These are phyloP conservation scores for Cladosporium halotolerans DNA, from an alignment of 2,329 filamentous ascomycete species.

Conservation along the genomic window DNA sequence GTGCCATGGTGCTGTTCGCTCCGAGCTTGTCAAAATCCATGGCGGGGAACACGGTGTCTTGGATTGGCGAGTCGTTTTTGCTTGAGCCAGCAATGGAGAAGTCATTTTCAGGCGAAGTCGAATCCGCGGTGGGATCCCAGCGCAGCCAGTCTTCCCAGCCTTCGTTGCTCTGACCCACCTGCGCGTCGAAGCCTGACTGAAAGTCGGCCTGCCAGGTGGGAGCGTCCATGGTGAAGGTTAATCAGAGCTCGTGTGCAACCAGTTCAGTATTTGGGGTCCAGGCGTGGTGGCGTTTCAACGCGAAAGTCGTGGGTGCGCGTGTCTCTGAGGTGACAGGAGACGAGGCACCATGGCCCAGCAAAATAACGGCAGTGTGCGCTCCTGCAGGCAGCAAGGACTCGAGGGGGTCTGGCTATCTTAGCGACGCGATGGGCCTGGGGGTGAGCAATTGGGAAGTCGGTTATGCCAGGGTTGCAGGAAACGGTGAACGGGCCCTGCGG, in stretches of 20 bases:
- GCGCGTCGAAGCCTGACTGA: constrained; percentile 7
- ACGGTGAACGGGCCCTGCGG: too few relatives aligned
- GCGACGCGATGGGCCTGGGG: too few relatives aligned
- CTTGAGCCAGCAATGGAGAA: constrained; percentile 27
- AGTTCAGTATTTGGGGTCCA: background rate
- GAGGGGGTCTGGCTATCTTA: too few relatives aligned
- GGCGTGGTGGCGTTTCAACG: constrained; percentile 1
- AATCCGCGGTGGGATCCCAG: constrained; percentile 38
- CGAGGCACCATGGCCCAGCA: background rate
- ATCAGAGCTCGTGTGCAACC: constrained; percentile 1
- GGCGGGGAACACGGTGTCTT: constrained; percentile 25
- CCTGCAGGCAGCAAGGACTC: background rate
- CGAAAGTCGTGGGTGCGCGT: too few relatives aligned
- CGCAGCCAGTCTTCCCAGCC: constrained; percentile 45
- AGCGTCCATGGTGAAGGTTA: constrained; percentile 4
- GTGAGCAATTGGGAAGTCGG: too few relatives aligned
- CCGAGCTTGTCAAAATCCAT: constrained; percentile 17
- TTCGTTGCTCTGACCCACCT: constrained; percentile 20
- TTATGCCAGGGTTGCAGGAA: too few relatives aligned
- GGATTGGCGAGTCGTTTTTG: constrained; percentile 32
- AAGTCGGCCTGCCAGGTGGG: constrained; percentile 9
- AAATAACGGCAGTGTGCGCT: background rate
- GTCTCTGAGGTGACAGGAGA: too few relatives aligned
- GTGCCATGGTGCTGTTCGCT: constrained; percentile 23
- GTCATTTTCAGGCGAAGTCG: constrained; percentile 29